Base-by-base conservation (phyloP, 108 stramenopile species). In the Phaeodactylum tricornutum region DNA sequence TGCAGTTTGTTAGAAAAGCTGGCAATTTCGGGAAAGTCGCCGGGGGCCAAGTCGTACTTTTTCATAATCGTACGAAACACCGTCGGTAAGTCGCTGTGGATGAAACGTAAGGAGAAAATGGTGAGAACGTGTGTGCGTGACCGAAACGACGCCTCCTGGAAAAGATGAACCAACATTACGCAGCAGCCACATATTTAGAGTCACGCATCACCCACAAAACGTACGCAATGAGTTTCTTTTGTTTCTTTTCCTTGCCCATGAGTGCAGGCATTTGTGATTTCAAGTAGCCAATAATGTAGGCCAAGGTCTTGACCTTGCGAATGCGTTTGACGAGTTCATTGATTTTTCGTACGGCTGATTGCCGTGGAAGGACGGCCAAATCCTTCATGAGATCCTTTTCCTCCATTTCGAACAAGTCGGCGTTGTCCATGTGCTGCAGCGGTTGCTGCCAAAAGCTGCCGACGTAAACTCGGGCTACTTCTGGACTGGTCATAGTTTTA, bases 241-340 rank as follows among this genome's bases (percentile, higher is more conserved):
- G 96, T 55, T 97, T 97, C 75, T 96, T 95, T 57, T 89, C 79
- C 47, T 96, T 95, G 23, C 96, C 96, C 79, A 93, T 89, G 30
- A 97, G 57, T 22, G 84, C 55, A 11, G 98, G 98, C 96, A 99
- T 96, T 74, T 98, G 91, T 41, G 74, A 61, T 57, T 90, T 90
- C 22, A 99, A 75, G 67, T 97, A 68, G 50, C 92, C 87, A 41
- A 99, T 83, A 43, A 95, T 67, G 42, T 62, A 63, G 11, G 71
- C 71, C 49, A 97, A 77, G 0, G 93, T 86, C 66, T 96, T 95
- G 39, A 95, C 95, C 59, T 87, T 86, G 8, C 98, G 77, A 25
- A 96, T 92, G 20, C 98, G 86, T 67, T 99, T 99, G 42, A 99
- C 96, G 9, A 96, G 34, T 58, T 99, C 98, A 64, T 99, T 99